Evolutionary conservation across 1,139 yeast species (phyloP), one percentile per base, ranked within the genome.

Genomic region (Nakaseomyces kungkrabaensis): DNA sequence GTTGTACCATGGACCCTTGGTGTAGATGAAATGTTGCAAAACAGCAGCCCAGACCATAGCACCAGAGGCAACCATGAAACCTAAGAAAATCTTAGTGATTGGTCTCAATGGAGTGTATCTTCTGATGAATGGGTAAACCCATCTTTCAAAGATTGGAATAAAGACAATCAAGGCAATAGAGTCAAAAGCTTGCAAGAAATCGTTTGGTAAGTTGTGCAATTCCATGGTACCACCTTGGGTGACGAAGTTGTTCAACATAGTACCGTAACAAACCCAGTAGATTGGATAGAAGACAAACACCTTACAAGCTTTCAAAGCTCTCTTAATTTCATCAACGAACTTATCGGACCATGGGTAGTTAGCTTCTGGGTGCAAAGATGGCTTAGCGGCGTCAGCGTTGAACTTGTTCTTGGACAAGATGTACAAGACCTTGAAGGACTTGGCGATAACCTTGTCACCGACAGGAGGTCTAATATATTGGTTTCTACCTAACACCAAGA

Each of bases 41-140:
- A 85, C 81, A 13, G 95, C 92, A 50, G 95, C 94, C 63, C 84
- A 81, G 36, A 81, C 77, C 82, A 85, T 84, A 40, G 95, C 77
- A 42, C 75, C 61, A 5, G 89, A 68, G 49, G 83, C 89, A 52
- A 85, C 73, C 67, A 82, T 68, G 72, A 88, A 88, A 10, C 97
- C 96, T 56, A 74, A 72, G 62, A 77, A 74, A 58, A 89, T 88
- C 67, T 86, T 80, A 53, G 88, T 75, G 59, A 86, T 79, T 42
- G 96, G 81, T 56, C 73, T 79, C 63, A 82, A 78, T 11, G 80
- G 77, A 43, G 85, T 79, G 51, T 63, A 65, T 59, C 66, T 74
- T 68, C 86, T 75, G 51, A 81, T 68, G n/a, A 71, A 49, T 51
- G 90, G 89, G 61, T 82, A 82, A 1, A 82, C 49, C 13, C 70